Evolutionary conservation across 495 filamentous ascomycete genomes (phyloP).

Genomic region (Talaromyces liani): DNA sequence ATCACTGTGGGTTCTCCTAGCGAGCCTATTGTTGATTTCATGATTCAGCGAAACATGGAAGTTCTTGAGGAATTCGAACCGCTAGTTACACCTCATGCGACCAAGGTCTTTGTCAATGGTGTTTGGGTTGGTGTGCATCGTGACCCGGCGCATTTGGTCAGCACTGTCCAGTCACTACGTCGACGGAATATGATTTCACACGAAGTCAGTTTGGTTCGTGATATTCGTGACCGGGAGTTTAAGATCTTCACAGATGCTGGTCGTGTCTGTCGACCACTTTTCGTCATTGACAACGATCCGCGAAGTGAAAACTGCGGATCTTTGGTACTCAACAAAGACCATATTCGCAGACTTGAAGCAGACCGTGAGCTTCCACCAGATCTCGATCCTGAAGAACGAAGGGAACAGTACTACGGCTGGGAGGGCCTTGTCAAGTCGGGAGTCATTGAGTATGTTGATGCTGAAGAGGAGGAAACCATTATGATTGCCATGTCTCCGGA

Average conservation of each 20-base stretch:
- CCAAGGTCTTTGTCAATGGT: slow-evolving; percentile 96
- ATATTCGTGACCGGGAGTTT: slow-evolving; percentile 95
- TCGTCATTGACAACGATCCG: slow-evolving; percentile 74
- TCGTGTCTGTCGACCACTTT: slow-evolving; percentile 85
- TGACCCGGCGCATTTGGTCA: slow-evolving; percentile 72
- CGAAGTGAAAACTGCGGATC: slow-evolving; percentile 64
- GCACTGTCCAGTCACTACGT: slow-evolving; percentile 67
- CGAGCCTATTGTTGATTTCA: slow-evolving; percentile 87
- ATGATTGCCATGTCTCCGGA: slow-evolving; percentile 99
- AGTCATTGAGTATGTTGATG: slow-evolving; percentile 90
- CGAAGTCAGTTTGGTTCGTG: slow-evolving; percentile 87
- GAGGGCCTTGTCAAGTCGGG: slow-evolving; percentile 71
- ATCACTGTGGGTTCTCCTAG: slow-evolving; percentile 88
- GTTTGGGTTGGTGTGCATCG: slow-evolving; percentile 89
- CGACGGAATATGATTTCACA: slow-evolving; percentile 69
- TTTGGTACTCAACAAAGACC: slow-evolving; percentile 74
- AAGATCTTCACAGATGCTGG: slow-evolving; percentile 98
- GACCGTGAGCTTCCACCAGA: slow-evolving; percentile 56
- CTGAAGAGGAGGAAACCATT: slow-evolving; percentile 94
- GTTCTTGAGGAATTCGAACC: slow-evolving; percentile 95
- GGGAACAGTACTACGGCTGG: slow-evolving; percentile 74
- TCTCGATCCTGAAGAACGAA: slow-evolving; percentile 46
- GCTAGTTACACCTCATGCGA: slow-evolving; percentile 77
- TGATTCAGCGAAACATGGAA: slow-evolving; percentile 92
- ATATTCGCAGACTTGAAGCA: slow-evolving; percentile 60